Evolutionary conservation across 495 filamentous ascomycete species (phyloP).

Genomic region (Penicillium canescens): DNA sequence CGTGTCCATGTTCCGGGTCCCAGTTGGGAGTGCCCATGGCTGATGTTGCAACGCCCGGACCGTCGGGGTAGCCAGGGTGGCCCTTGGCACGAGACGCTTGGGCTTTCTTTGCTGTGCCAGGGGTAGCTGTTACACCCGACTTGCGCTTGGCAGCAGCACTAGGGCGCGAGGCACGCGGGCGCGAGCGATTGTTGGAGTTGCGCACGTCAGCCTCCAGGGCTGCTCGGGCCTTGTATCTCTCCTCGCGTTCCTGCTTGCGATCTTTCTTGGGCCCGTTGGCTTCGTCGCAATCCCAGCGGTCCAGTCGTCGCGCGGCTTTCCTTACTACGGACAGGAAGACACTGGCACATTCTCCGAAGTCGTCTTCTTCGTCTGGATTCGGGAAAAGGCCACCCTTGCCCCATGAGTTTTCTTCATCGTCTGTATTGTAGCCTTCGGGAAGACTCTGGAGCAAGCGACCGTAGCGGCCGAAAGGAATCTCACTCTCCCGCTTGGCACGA

Average conservation of each 20-base stretch:
- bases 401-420: slow-evolving; percentile 63
- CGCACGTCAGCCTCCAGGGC: slow-evolving; percentile 27
- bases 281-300: slow-evolving; percentile 66
- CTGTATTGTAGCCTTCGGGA: slow-evolving; percentile 75
- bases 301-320: slow-evolving; percentile 66
- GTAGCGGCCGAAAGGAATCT: slow-evolving; percentile 64
- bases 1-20: slow-evolving; percentile 22
- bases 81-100: slow-evolving; percentile 32
- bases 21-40: slow-evolving; percentile 23
- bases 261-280: slow-evolving; percentile 49
- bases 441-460: slow-evolving; percentile 67
- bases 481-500: slow-evolving; percentile 55
- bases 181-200: slow-evolving; percentile 21
- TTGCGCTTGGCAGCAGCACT: slow-evolving; percentile 38
- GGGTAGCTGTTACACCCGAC: slow-evolving; percentile 25
- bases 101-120: slow-evolving; percentile 25
- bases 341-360: slow-evolving; percentile 77
- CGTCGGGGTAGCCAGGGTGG: slow-evolving; percentile 28
- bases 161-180: slow-evolving; percentile 18
- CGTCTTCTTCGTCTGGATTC: slow-evolving; percentile 63
- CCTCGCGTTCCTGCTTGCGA: slow-evolving; percentile 44
- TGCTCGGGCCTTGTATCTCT: slow-evolving; percentile 37
- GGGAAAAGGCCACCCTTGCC: slow-evolving; percentile 71
- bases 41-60: slow-evolving; percentile 12
- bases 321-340: slow-evolving; percentile 72